Percentiles rank a stretch among this genome's conserved stretches.
Conservation (phyloP, 1,139 yeast species). For the Suhomyces ambrosiae region DNA sequence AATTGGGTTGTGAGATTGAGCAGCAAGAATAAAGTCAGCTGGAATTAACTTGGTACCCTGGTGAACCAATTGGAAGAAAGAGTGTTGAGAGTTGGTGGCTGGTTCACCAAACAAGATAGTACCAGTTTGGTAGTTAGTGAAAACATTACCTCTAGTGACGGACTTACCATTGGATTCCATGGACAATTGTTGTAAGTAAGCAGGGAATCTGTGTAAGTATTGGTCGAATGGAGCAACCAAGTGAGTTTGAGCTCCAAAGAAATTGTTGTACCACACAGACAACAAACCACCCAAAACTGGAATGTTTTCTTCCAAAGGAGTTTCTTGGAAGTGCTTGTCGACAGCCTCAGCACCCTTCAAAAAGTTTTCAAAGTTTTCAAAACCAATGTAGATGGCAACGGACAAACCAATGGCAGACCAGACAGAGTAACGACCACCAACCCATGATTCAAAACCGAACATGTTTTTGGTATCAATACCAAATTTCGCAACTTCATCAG, state of each 20-base stretch:
- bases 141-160: constrained; percentile 87
- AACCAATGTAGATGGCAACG: constrained; percentile 92
- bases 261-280: constrained; percentile 97
- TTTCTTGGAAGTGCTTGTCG: constrained; percentile 81
- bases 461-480: constrained; percentile 97
- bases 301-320: constrained; percentile 89
- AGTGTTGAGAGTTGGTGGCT: constrained; percentile 98
- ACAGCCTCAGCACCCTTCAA: constrained; percentile 97
- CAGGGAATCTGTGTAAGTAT: constrained; percentile 98
- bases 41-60: constrained; percentile 98
- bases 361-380: constrained; percentile 86
- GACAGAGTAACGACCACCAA: constrained; percentile 98
- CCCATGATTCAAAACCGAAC: constrained; percentile 99
- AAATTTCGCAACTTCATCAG: constrained; percentile 83
- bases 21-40: constrained; percentile 94
- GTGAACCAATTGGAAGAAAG: constrained; percentile 98
- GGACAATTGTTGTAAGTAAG: constrained; percentile 95
- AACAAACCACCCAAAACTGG: constrained; percentile 92
- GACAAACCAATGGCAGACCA: constrained; percentile 99
- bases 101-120: constrained; percentile 97
- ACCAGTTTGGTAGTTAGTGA: constrained; percentile 94
- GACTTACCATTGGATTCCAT: constrained; percentile 99
- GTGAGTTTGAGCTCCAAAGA: constrained; percentile 97
- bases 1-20: constrained; percentile 97
- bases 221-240: constrained; percentile 98